phyloP scores from a whole-genome alignment of 2,329 filamentous ascomycete genomes.

The Claviceps sp. region DNA sequence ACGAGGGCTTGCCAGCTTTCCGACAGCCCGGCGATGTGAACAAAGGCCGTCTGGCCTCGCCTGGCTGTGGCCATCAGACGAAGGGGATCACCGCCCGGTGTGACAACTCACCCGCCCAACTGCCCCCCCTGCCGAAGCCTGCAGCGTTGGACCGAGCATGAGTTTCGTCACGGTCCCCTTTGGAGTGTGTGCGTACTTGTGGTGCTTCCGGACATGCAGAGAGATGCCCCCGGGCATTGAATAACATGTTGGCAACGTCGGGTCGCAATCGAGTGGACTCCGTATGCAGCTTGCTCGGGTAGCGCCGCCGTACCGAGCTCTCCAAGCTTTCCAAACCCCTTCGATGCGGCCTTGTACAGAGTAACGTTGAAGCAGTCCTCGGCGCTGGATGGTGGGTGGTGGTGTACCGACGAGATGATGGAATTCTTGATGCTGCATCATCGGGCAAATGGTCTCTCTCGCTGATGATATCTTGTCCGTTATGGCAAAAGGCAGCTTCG shows the following conservation, averaged over 20 bases:
- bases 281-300: constrained; percentile 2
- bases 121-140: constrained; percentile 3
- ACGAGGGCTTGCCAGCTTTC: not conserved
- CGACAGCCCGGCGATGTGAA: not conserved
- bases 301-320: constrained; percentile 6
- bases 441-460: not conserved
- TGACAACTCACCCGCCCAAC: not conserved
- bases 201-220: not conserved
- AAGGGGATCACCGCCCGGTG: not conserved
- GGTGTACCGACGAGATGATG: not conserved
- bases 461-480: too few species aligned
- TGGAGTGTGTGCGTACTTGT: not conserved
- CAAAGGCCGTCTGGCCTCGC: not conserved
- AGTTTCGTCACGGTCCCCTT: constrained; percentile 1
- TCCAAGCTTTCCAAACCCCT: not conserved
- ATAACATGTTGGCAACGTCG: not conserved
- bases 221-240: not conserved
- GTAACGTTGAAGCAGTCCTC: too few species aligned
- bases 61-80: not conserved
- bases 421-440: not conserved
- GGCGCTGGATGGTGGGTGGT: not conserved
- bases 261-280: not conserved
- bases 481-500: not conserved
- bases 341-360: not conserved
- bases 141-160: not conserved